These are phyloP conservation scores for Chiua sp. DNA, from an alignment of 1,284 basidiomycete species.

Conservation along the genomic window DNA sequence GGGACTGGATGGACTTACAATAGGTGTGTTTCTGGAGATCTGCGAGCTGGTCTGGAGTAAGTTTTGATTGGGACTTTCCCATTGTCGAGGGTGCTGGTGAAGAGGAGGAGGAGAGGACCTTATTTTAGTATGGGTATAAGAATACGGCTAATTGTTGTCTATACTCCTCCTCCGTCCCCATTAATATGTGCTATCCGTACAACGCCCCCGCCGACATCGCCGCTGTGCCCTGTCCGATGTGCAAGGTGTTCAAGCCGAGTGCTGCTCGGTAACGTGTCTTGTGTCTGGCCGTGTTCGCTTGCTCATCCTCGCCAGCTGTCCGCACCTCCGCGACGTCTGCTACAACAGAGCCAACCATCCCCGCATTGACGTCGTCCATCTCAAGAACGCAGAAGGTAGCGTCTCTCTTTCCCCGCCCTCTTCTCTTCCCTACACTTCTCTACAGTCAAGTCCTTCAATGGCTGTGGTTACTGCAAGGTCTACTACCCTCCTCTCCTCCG, in stretches of 20 bases:
- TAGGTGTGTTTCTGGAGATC: slow-evolving; percentile 99
- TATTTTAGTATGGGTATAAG: slow-evolving; percentile 42
- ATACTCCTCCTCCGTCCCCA: slow-evolving; percentile 30
- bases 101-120: slow-evolving; percentile 26
- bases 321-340: slow-evolving; percentile 75
- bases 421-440: slow-evolving; percentile 11
- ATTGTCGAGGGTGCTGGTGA: slow-evolving; percentile 46
- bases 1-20: slow-evolving; percentile 63
- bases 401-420: slow-evolving; percentile 25
- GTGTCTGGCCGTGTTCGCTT: slow-evolving; percentile 14
- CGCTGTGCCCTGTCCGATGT: slow-evolving; percentile 76
- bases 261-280: slow-evolving; percentile 51
- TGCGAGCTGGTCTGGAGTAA: slow-evolving; percentile 93
- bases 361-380: slow-evolving; percentile 71
- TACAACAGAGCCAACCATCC: slow-evolving; percentile 74
- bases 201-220: slow-evolving; percentile 68
- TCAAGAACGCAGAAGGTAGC: slow-evolving; percentile 85
- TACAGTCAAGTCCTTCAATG: slow-evolving; percentile 79
- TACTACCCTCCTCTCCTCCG: slow-evolving; percentile 29
- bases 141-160: slow-evolving; percentile 33
- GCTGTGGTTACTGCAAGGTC: slow-evolving; percentile 87
- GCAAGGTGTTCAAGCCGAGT: slow-evolving; percentile 74
- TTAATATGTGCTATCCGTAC: slow-evolving; percentile 70
- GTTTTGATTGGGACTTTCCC: slow-evolving; percentile 98
- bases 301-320: slow-evolving; percentile 55